Evolutionary conservation across 2,329 filamentous ascomycete genomes (phyloP).

Genomic region (Fusarium sacchari): DNA sequence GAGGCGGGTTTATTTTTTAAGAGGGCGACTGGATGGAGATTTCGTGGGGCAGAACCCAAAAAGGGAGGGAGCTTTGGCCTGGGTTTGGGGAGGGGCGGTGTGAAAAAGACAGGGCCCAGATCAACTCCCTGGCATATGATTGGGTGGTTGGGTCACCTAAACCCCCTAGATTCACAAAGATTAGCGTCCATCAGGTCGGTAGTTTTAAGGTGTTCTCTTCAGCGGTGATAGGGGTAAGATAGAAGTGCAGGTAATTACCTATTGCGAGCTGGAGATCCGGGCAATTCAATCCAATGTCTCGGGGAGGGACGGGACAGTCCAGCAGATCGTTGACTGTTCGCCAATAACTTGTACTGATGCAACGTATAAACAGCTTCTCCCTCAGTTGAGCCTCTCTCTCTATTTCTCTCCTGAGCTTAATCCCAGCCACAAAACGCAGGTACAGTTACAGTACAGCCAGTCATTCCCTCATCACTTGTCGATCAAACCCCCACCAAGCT

Average conservation of each 20-base stretch:
- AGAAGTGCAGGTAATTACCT: background rate
- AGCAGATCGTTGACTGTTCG: background rate
- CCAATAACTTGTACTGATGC: background rate
- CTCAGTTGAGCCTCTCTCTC: background rate
- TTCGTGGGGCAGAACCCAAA: constrained; percentile 35
- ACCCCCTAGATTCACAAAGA: constrained; percentile 12
- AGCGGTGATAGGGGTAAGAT: constrained; percentile 21
- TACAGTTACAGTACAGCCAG: constrained; percentile 24
- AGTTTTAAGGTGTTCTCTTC: constrained; percentile 29
- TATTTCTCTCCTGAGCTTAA: background rate
- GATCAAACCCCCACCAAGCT: constrained; percentile 32
- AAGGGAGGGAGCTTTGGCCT: constrained; percentile 31
- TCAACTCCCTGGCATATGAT: background rate
- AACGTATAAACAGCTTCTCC: background rate
- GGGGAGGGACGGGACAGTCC: background rate
- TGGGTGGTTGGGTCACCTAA: background rate
- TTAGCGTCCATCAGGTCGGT: constrained; percentile 24
- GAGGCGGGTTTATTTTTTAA: constrained; percentile 37
- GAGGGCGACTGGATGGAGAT: constrained; percentile 10
- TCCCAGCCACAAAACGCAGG: constrained; percentile 32
- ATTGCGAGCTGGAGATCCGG: background rate
- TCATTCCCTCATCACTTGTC: constrained; percentile 12
- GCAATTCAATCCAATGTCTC: constrained; percentile 24
- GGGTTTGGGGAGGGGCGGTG: constrained; percentile 32
- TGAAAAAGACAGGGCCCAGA: constrained; percentile 24